Evolutionary conservation across 192 early-diverging fungal species (phyloP).

Genomic region (Coemansia sp.): DNA sequence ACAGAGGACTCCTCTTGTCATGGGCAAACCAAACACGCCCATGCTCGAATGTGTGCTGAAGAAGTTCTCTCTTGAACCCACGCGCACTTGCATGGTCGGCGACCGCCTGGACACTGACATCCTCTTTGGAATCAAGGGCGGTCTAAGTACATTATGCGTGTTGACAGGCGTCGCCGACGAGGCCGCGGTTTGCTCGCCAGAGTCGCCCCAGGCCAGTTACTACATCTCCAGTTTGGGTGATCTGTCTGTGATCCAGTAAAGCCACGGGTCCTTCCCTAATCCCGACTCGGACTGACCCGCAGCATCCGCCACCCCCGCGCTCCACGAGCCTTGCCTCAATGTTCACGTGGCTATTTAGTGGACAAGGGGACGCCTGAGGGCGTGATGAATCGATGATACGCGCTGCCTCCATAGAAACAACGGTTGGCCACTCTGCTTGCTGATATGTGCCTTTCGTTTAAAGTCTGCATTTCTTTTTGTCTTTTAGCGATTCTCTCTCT

Average conservation of each 20-base stretch:
- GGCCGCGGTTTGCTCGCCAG: conserved; percentile 19
- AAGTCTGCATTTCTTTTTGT: neutral
- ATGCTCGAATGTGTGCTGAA: conserved; percentile 93
- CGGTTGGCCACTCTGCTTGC: neutral
- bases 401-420: too few relatives aligned
- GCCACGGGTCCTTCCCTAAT: neutral
- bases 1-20: conserved; percentile 73
- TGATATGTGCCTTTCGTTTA: neutral
- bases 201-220: conserved; percentile 39
- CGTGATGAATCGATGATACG: neutral
- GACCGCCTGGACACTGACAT: conserved; percentile 97
- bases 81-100: conserved; percentile 92
- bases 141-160: conserved; percentile 84
- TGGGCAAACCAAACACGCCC: conserved; percentile 90
- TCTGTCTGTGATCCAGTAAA: conserved; percentile 21
- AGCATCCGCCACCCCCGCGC: neutral
- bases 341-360: neutral
- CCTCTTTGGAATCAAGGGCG: conserved; percentile 83
- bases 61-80: conserved; percentile 75
- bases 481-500: neutral
- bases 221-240: conserved; percentile 44
- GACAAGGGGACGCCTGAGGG: conserved; percentile 2
- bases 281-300: neutral
- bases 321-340: conserved; percentile 1
- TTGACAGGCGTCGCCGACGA: conserved; percentile 72